phyloP scores from a whole-genome alignment of 352 stramenopile species.

The Bremia lactucae region DNA sequence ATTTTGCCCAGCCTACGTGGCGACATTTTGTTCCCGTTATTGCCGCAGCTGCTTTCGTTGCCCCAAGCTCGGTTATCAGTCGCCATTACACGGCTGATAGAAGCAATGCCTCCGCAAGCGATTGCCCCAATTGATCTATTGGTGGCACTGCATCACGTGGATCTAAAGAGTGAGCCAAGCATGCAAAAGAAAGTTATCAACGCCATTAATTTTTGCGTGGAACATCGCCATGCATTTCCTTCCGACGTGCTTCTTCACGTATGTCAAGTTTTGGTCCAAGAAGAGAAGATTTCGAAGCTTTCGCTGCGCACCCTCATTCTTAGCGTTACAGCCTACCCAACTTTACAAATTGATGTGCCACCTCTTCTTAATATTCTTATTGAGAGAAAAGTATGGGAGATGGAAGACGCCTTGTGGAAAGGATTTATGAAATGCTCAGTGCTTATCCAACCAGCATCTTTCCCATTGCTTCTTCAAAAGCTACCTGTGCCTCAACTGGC shows the following conservation, averaged over 20 bases:
- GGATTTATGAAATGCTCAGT: slow-evolving; percentile 72
- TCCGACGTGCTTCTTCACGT: slow-evolving; percentile 64
- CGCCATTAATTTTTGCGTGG: slow-evolving; percentile 71
- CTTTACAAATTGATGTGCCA: slow-evolving; percentile 51
- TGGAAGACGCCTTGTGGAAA: slow-evolving; percentile 69
- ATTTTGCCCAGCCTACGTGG: slow-evolving; percentile 44
- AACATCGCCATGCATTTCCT: slow-evolving; percentile 70
- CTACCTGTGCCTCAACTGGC: slow-evolving; percentile 42
- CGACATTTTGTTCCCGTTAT: slow-evolving; percentile 46
- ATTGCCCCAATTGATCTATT: slow-evolving; percentile 59
- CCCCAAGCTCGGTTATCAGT: slow-evolving; percentile 44
- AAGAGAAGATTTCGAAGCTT: slow-evolving; percentile 53
- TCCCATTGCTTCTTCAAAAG: slow-evolving; percentile 43
- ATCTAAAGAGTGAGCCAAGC: slow-evolving; percentile 46
- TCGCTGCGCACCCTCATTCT: slow-evolving; percentile 70
- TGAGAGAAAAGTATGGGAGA: slow-evolving; percentile 48
- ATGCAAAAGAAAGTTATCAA: slow-evolving; percentile 74
- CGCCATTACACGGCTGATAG: slow-evolving; percentile 58
- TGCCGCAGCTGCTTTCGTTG: slow-evolving; percentile 47
- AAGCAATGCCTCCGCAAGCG: slow-evolving; percentile 58
- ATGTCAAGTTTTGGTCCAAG: slow-evolving; percentile 46
- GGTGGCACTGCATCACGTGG: slow-evolving; percentile 64
- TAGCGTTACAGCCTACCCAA: slow-evolving; percentile 59
- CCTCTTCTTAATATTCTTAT: slow-evolving; percentile 45
- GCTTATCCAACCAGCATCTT: slow-evolving; percentile 63